Base-by-base conservation (phyloP, 495 filamentous ascomycete species). In the Beverwykella pulmonaria region DNA sequence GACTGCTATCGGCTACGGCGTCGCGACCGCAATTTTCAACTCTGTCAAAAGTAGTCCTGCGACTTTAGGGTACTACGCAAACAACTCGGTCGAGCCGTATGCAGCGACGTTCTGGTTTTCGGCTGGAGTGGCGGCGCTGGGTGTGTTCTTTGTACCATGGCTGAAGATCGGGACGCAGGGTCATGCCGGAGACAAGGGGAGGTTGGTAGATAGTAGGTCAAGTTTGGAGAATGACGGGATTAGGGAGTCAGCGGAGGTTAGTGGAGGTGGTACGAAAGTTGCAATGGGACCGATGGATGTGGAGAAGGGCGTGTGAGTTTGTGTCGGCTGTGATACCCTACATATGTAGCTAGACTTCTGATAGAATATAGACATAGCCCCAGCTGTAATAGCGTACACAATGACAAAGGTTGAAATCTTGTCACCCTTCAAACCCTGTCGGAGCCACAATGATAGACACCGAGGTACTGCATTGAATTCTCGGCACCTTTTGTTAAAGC, bases 11-110 rank as follows among this genome's bases (percentile, higher is more conserved):
- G 76, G 77, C 20, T 71, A 72, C 32, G 76, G 76, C 2, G 66
- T 77, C 41, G 59, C 74, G 1, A 78, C 76, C 14, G 76, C 76
- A 5, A 70, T 79, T 23, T 79, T 73, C 65, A 74, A 73, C 58
- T 50, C 65, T 7, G 73, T 75, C 2, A 30, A 69, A 26, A 32
- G 50, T 50, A 70, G 60, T 20, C 73, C 70, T 10, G 60, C 73
- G 29, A 65, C 9, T 4, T 63, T 69, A 14, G 68, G 75, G 9
- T 74, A 67, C 52, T 76, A 75, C 52, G 67, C 60, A 54, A 59
- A 66, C 25, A 69, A 76, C 36, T 39, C 54, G 1, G 59, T 67
- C 20, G 71, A 76, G 69, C 75, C 76, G 20, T 78, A 78, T 62
- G 69, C 75, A 4, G 72, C 73, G n/a, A 61, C 58, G 3, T 75